Evolutionary conservation across 192 early-diverging fungal genomes (phyloP).

Genomic region (Coemansia sp.): DNA sequence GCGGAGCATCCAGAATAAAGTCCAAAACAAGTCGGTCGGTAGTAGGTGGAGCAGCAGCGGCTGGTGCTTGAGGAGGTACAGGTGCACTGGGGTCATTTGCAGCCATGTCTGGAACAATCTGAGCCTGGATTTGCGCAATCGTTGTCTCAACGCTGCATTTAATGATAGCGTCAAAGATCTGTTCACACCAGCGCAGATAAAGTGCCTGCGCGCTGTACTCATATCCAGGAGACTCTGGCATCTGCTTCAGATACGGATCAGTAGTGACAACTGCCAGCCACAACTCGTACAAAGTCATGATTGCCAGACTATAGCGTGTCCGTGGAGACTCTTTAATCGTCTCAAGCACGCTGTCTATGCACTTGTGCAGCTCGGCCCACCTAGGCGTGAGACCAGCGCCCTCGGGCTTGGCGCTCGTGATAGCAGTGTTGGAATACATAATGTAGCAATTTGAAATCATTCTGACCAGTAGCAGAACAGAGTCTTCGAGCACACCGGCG

Average conservation of each 20-base stretch:
- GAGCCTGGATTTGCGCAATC: constrained; percentile 10
- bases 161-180: constrained; percentile 37
- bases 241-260: constrained; percentile 25
- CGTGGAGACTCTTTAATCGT: constrained; percentile 26
- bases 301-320: constrained; percentile 28
- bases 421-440: constrained; percentile 4
- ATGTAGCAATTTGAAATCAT: constrained; percentile 43
- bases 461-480: constrained; percentile 44
- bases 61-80: background rate
- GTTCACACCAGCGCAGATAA: constrained; percentile 42
- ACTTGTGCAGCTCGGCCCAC: constrained; percentile 25
- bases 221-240: background rate
- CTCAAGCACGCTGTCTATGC: constrained; percentile 26
- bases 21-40: constrained; percentile 21
- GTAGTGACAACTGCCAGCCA: constrained; percentile 44
- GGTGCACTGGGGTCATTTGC: constrained; percentile 2
- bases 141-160: constrained; percentile 14
- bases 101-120: constrained; percentile 12
- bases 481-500: constrained; percentile 42
- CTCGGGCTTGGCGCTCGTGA: background rate
- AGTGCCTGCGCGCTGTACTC: constrained; percentile 24
- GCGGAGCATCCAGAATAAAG: constrained; percentile 40
- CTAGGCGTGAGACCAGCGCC: background rate
- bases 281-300: constrained; percentile 42
- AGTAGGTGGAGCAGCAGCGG: constrained; percentile 7